Base-by-base conservation (phyloP, 352 stramenopile genomes). In the Elongisporangium anandrum region DNA sequence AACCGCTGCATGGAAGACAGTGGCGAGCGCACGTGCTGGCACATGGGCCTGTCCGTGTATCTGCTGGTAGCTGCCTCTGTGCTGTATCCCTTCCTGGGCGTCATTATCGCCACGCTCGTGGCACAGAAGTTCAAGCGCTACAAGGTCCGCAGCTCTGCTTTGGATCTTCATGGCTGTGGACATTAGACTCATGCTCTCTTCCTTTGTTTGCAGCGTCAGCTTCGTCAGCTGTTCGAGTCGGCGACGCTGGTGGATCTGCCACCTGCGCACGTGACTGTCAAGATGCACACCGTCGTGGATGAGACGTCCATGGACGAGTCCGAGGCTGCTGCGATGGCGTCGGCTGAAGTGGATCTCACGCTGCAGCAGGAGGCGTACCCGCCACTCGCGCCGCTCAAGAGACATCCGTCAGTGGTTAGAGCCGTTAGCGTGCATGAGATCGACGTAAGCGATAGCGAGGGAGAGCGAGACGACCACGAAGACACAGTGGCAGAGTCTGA, bases 1-100 rank as follows among this genome's bases (percentile, higher is more conserved):
- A 90, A 74, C 20, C 84, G 81, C 50, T 94, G 84, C 69, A 73
- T 56, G 10, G 74, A 83, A 53, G 90, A 90, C 59, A 51, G 70
- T 50, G 59, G 60, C 1, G 60, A 72, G 13, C 77, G 81, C n/a
- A 80, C 64, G 50, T 94, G 84, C 59, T 94, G 84, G 84, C 68
- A 79, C 23, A 82, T 94, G n/a, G 79, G 80, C 15, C 47, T 70
- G 4, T 85, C 75, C 49, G 53, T 88, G 13, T 94, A 90, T 53
- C 65, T 90, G 1, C 24, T 82, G 12, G 63, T 92, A 19, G 66
- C 60, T n/a, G 66, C 59, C 8, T 76, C 74, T 1, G 64, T 90
- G 3, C 51, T 89, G 26, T 90, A 92, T 54, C 73, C 79, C 10
- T 48, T 85, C 26, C 65, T 90, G 9, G 77, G 78, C 1, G 72